Evolutionary conservation across 495 filamentous ascomycete species (phyloP).

Genomic region (Staphylotrichum tortipilum): DNA sequence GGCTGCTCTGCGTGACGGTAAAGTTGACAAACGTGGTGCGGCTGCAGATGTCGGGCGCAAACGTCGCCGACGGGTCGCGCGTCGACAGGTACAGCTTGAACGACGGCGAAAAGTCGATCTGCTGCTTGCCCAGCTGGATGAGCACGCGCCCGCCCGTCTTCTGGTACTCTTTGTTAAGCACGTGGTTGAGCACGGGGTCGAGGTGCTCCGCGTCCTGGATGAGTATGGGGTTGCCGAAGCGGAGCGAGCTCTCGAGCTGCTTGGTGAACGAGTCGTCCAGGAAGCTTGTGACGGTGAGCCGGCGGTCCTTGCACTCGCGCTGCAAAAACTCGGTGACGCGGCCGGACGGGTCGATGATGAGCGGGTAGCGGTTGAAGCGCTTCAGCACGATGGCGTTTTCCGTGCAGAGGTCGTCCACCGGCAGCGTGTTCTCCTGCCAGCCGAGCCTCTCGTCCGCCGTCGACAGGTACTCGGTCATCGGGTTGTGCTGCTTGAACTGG

Average conservation of each 20-base stretch:
- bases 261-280: conserved; percentile 96
- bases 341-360: conserved; percentile 97
- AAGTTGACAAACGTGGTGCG: conserved; percentile 99
- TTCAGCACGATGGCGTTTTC: conserved; percentile 97
- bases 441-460: conserved; percentile 88
- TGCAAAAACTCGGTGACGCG: conserved; percentile 90
- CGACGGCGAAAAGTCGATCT: conserved; percentile 96
- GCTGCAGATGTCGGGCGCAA: conserved; percentile 97
- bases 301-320: conserved; percentile 84
- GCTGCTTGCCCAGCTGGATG: conserved; percentile 95
- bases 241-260: conserved; percentile 88
- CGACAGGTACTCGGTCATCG: conserved; percentile 91
- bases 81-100: conserved; percentile 96
- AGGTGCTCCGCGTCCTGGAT: conserved; percentile 98
- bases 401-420: conserved; percentile 97
- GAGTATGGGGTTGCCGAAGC: conserved; percentile 96
- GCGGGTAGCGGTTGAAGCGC: conserved; percentile 93
- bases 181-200: conserved; percentile 95
- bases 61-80: conserved; percentile 88
- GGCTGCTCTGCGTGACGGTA: conserved; percentile 95
- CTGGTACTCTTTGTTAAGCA: conserved; percentile 99
- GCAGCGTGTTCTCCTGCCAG: conserved; percentile 92
- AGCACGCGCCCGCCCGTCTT: conserved; percentile 98
- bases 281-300: conserved; percentile 95
- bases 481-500: conserved; percentile 84